Evolutionary conservation across 2,329 filamentous ascomycete species (phyloP), one percentile per base, ranked within the genome.

Genomic region (Sporothrix dimorphospora): DNA sequence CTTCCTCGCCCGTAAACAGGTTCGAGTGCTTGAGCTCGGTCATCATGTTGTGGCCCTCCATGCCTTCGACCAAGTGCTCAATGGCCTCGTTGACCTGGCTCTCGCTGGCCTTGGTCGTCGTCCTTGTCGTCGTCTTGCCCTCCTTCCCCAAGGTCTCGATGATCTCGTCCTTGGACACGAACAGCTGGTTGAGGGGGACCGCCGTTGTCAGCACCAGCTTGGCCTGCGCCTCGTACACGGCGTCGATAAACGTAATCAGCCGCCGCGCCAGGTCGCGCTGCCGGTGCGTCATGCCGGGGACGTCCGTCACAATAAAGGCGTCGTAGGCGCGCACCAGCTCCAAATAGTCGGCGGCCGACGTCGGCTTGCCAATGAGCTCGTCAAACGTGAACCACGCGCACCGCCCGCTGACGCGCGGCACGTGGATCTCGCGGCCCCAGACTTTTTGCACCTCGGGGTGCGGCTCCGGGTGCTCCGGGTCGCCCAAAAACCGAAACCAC

Each of bases 171-270:
- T 88, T 85, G 27, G 92, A 93, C 61, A 97, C 86, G 82, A 98
- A 99, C 45, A 98, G 89, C 79, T 97, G 91, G 8, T 89, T 89
- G 1, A 99, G 85, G 0, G 95, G 94, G 66, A 94, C 93, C 53
- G 91, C 94, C 3, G 93, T 94, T 0, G 96, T 99, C 71, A 99
- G 88, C 19, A 98, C 95, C 8, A 99, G 88, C 82, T 98, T 98
- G n/a, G 94, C 94, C 81, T 95, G 88, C 38, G 87, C 86, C 81
- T 99, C 96, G 79, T 99, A 99, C 4, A 98, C 91, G 6, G 96
- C 95, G 80, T 99, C 96, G 75, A 99, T 93, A 77, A 99, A 98
- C 0, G 95, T 99, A 80, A 99, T 99, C 81, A 99, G 98, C 5
- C 96, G 88, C 14, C 96, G 86, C 0, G 96, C 96, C 51, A 97